Percentiles rank a stretch among this genome's conserved stretches.
These are phyloP conservation scores for Boletus vermiculosoides DNA, from an alignment of 768 basidiomycete species.

Conservation along the genomic window DNA sequence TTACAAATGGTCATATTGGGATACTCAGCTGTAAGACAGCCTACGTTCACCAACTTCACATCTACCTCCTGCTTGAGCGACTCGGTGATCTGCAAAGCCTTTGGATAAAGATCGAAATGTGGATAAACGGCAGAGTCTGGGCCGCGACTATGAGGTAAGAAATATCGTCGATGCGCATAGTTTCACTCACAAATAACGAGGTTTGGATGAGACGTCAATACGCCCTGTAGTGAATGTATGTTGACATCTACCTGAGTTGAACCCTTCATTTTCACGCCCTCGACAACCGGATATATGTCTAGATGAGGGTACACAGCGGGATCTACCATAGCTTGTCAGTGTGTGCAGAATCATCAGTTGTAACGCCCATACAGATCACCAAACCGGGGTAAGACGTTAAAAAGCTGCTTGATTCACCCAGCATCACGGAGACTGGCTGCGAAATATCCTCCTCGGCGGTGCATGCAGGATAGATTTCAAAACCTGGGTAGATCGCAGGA, in stretches of 20 bases:
- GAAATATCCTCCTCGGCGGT: neutral
- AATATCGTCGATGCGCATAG: neutral
- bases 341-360: neutral
- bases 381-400: constrained; percentile 34
- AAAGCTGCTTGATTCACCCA: neutral
- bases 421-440: neutral
- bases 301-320: constrained; percentile 42
- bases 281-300: constrained; percentile 34
- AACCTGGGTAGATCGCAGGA: constrained; percentile 39
- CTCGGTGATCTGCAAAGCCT: constrained; percentile 34
- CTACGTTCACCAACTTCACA: constrained; percentile 4
- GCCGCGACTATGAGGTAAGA: neutral
- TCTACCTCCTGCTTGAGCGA: constrained; percentile 51
- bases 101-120: constrained; percentile 41
- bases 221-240: neutral
- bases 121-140: constrained; percentile 44
- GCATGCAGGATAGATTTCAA: constrained; percentile 40
- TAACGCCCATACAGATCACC: constrained; percentile 33
- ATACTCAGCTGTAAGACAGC: constrained; percentile 18
- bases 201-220: constrained; percentile 9
- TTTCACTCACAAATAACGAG: constrained; percentile 19
- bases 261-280: neutral
- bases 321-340: constrained; percentile 29
- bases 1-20: constrained; percentile 31
- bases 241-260: neutral